These are phyloP conservation scores for Lepiota brunneoincarnata DNA, from an alignment of 768 basidiomycete genomes.

Conservation along the genomic window DNA sequence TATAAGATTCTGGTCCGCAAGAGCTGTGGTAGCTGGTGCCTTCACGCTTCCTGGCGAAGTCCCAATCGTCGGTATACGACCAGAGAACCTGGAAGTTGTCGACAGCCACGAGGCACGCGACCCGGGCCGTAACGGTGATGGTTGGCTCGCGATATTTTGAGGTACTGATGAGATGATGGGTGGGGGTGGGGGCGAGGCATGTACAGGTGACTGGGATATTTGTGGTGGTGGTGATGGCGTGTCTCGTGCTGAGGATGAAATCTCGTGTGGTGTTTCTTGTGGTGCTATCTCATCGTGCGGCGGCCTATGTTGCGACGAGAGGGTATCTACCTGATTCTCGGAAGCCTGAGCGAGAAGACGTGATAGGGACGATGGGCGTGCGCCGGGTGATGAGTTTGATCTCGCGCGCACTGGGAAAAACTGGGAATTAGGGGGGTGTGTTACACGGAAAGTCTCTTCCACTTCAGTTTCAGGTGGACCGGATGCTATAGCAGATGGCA, in stretches of 20 bases:
- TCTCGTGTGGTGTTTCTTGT: constrained; percentile 14
- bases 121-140: constrained; percentile 66
- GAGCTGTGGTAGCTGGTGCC: constrained; percentile 64
- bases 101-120: constrained; percentile 73
- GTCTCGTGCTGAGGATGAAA: constrained; percentile 12
- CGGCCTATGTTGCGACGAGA: constrained; percentile 9
- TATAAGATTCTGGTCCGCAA: constrained; percentile 52
- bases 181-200: constrained; percentile 32
- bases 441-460: constrained; percentile 67
- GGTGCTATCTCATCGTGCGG: constrained; percentile 19
- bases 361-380: constrained; percentile 78
- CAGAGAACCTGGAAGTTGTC: constrained; percentile 67
- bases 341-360: constrained; percentile 76
- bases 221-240: constrained; percentile 22
- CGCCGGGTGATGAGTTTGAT: constrained; percentile 63
- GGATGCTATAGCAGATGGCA: constrained; percentile 47
- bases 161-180: constrained; percentile 32
- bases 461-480: constrained; percentile 67
- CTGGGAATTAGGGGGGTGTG: constrained; percentile 65
- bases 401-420: constrained; percentile 63
- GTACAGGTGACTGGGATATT: constrained; percentile 12
- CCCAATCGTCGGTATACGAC: constrained; percentile 61
- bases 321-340: constrained; percentile 29
- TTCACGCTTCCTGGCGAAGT: constrained; percentile 46
- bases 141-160: constrained; percentile 28